Base-by-base conservation (phyloP, 2,329 filamentous ascomycete species). In the Hansfordia pulvinata region DNA sequence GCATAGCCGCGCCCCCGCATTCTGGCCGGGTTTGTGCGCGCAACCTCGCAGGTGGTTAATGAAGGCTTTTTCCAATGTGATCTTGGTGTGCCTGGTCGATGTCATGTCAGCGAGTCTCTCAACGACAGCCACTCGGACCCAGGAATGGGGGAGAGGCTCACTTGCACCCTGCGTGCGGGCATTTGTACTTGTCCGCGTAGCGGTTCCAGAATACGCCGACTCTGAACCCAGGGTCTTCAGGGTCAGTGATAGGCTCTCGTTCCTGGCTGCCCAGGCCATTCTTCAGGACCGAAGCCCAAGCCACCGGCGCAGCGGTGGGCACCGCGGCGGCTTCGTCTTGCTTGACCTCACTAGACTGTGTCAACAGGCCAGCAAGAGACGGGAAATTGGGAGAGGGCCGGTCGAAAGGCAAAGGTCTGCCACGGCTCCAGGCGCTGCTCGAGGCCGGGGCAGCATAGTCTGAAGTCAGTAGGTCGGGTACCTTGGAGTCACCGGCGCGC, bases 151-250 rank as follows among this genome's bases (percentile, higher is more conserved):
- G 20, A 6, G 19, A 8, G 14, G 46, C 56, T 53, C 52, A 68
- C 58, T 51, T 47, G 58, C 73, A 77, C 3, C 43, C 37, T 2
- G 37, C 34, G 29, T 64, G 58, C 0, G 71, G 72, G 29, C 73
- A 78, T 28, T 46, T 52, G 48, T 58, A 78, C 25, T 50, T 54
- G 23, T 49, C 42, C 2, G 54, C 48, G 17, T 57, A 44, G 0
- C 44, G 27, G 20, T 61, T 49, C 29, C 43, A 58, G 50, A 71
- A 75, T 5, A 49, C 46, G 2, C 53, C 46, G 1, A 55, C 44
- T 21, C 63, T 55, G 46, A 67, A 76, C 8, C 53, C 46, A 1
- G 44, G 45, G 26, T 58, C 52, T 4, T 53, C 35, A 0, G 71
- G 70, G 30, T 76, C 57, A 19, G 53, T 28, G 4, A 42, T 35